These are phyloP conservation scores for Chloromonas sp. DNA, from an alignment of 163 green algal species.

Conservation along the genomic window DNA sequence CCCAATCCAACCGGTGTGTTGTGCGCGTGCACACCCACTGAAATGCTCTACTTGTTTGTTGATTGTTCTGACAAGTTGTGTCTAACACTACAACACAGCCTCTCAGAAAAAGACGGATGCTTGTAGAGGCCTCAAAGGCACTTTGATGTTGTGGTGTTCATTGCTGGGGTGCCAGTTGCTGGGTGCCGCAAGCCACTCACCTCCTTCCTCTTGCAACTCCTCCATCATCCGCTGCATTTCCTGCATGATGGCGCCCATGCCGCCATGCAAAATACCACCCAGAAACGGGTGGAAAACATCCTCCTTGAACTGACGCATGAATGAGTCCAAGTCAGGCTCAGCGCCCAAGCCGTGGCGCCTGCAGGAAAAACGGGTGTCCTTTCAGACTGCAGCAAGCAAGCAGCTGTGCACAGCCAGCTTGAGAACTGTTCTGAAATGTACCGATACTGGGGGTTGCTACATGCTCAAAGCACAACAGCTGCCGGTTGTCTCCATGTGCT, in stretches of 20 bases:
- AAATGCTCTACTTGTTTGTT: neutral
- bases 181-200: neutral
- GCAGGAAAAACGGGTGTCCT: too few relatives aligned
- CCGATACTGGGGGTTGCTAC: too few relatives aligned
- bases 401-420: too few relatives aligned
- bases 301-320: neutral
- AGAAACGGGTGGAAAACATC: neutral
- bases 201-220: neutral
- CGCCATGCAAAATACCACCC: neutral
- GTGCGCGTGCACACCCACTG: neutral
- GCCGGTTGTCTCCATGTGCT: too few relatives aligned
- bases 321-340: neutral
- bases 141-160: too few relatives aligned
- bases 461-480: too few relatives aligned
- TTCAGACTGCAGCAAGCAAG: too few relatives aligned
- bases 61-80: too few relatives aligned
- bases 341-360: slow-evolving; percentile 3
- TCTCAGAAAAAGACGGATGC: too few relatives aligned
- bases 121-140: too few relatives aligned
- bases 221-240: slow-evolving; percentile 1
- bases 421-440: too few relatives aligned
- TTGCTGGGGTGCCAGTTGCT: neutral
- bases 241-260: neutral
- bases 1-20: neutral
- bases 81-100: too few relatives aligned